Conservation (phyloP, 495 filamentous ascomycete genomes). For the Penicillium argentinense region DNA sequence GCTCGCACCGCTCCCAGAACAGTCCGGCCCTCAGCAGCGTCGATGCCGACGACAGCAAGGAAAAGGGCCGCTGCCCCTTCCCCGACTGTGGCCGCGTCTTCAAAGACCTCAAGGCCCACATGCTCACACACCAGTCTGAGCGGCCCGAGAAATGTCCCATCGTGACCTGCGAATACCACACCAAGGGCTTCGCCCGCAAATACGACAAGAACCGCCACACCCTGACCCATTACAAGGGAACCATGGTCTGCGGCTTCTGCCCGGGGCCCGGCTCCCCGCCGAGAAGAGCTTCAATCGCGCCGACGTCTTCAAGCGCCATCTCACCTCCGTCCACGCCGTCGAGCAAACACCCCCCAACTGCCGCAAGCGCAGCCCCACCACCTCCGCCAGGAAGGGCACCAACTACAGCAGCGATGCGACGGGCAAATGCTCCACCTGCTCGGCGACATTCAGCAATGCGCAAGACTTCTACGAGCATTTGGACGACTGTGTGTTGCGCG, state of each 20-base stretch:
- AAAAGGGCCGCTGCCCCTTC: slow-evolving; percentile 75
- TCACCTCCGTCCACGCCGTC: slow-evolving; percentile 90
- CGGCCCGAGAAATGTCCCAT: slow-evolving; percentile 97
- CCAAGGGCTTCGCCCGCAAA: slow-evolving; percentile 93
- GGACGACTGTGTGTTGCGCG: slow-evolving; percentile 96
- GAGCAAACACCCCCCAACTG: slow-evolving; percentile 96
- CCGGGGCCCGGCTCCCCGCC: slow-evolving; percentile 85
- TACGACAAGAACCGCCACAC: slow-evolving; percentile 99
- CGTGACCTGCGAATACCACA: slow-evolving; percentile 88
- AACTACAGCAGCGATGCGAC: slow-evolving; percentile 72
- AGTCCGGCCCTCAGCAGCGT: slow-evolving; percentile 53
- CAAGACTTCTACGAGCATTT: slow-evolving; percentile 99
- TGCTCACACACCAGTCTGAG: slow-evolving; percentile 93
- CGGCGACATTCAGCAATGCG: slow-evolving; percentile 84
- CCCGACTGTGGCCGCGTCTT: slow-evolving; percentile 87
- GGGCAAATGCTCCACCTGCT: slow-evolving; percentile 96
- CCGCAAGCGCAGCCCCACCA: slow-evolving; percentile 73
- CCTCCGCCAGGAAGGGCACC: slow-evolving; percentile 50
- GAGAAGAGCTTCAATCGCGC: slow-evolving; percentile 99
- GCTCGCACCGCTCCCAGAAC: slow-evolving; percentile 54
- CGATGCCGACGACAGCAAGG: slow-evolving; percentile 58
- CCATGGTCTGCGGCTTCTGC: slow-evolving; percentile 98
- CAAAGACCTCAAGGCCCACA: slow-evolving; percentile 92
- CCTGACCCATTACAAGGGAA: slow-evolving; percentile 97
- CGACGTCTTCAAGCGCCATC: slow-evolving; percentile 97